Conservation (phyloP, 2,329 filamentous ascomycete genomes). For the Pseudogymnoascus verrucosus region DNA sequence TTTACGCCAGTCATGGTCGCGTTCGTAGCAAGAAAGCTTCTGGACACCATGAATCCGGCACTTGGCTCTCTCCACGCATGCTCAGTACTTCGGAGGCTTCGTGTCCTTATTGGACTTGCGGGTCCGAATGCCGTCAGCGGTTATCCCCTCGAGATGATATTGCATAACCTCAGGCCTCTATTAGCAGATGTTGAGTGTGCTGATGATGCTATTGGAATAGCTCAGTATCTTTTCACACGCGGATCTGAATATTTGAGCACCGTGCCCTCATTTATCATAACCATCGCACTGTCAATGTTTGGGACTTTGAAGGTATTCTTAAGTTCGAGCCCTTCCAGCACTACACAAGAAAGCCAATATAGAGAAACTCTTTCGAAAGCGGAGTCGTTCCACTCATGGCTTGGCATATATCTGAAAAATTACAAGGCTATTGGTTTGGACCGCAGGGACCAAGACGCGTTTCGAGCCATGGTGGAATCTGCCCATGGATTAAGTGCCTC, state of each 20-base stretch:
- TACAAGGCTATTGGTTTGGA: slow-evolving; percentile 49
- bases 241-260: slow-evolving; percentile 57
- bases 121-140: slow-evolving; percentile 63
- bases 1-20: slow-evolving; percentile 72
- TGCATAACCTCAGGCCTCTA: slow-evolving; percentile 72
- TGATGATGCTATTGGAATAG: slow-evolving; percentile 80
- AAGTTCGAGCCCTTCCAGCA: slow-evolving; percentile 65
- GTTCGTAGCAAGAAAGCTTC: slow-evolving; percentile 65
- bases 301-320: slow-evolving; percentile 72
- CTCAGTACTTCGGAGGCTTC: slow-evolving; percentile 76
- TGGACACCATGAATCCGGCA: slow-evolving; percentile 74
- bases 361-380: slow-evolving; percentile 68
- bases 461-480: slow-evolving; percentile 61
- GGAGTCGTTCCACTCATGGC: slow-evolving; percentile 69
- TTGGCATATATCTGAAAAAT: slow-evolving; percentile 57
- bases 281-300: slow-evolving; percentile 70
- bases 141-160: slow-evolving; percentile 84
- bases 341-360: slow-evolving; percentile 79
- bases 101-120: slow-evolving; percentile 71
- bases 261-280: slow-evolving; percentile 69
- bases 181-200: slow-evolving; percentile 79
- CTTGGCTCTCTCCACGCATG: slow-evolving; percentile 82
- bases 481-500: slow-evolving; percentile 59
- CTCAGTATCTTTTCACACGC: slow-evolving; percentile 70
- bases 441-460: slow-evolving; percentile 38